A percentile compares a stretch with the other conserved stretches of the same genome.
Evolutionary conservation across 106 monocot genomes (phyloP).

Genomic region (Triglochin maritima): DNA sequence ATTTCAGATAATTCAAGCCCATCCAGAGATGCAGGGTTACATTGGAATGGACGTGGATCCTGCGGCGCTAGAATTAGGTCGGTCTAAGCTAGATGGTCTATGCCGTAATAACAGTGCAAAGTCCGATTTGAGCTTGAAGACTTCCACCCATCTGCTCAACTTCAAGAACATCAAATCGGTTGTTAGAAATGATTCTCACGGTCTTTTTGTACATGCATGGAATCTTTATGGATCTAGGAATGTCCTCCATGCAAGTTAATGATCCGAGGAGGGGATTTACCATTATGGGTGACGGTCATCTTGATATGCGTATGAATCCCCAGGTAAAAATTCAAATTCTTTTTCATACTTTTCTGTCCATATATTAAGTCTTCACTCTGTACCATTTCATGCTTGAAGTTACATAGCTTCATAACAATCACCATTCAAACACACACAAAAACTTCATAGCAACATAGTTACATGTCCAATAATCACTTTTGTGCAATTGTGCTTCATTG

Average conservation of each 20-base stretch:
- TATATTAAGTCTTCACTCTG: too few relatives aligned
- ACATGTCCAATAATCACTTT: too few relatives aligned
- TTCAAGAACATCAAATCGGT: slow-evolving; percentile 78
- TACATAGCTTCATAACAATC: too few relatives aligned
- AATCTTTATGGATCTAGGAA: slow-evolving; percentile 85
- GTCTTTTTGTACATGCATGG: slow-evolving; percentile 31
- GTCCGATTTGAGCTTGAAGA: slow-evolving; percentile 17
- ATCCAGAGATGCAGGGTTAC: slow-evolving; percentile 62
- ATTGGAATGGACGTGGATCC: slow-evolving; percentile 83
- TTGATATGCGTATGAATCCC: slow-evolving; percentile 98
- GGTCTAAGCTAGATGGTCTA: slow-evolving; percentile 26
- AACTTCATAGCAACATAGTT: too few relatives aligned
- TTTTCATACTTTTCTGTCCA: neutral
- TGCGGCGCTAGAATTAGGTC: slow-evolving; percentile 38
- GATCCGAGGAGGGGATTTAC: slow-evolving; percentile 78
- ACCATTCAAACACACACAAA: too few relatives aligned
- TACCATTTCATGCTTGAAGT: too few relatives aligned
- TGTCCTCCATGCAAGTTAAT: slow-evolving; percentile 98
- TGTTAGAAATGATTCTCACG: slow-evolving; percentile 6
- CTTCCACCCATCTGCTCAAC: slow-evolving; percentile 45
- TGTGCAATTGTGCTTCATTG: too few relatives aligned
- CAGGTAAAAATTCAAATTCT: slow-evolving; percentile 29
- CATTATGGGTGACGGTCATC: slow-evolving; percentile 61
- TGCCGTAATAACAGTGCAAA: slow-evolving; percentile 1
- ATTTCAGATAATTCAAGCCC: slow-evolving; percentile 56